Percentiles rank a stretch among this genome's conserved stretches.
Conservation (phyloP, 306 rosid genomes). For the Pterocarpus macrocarpus region DNA sequence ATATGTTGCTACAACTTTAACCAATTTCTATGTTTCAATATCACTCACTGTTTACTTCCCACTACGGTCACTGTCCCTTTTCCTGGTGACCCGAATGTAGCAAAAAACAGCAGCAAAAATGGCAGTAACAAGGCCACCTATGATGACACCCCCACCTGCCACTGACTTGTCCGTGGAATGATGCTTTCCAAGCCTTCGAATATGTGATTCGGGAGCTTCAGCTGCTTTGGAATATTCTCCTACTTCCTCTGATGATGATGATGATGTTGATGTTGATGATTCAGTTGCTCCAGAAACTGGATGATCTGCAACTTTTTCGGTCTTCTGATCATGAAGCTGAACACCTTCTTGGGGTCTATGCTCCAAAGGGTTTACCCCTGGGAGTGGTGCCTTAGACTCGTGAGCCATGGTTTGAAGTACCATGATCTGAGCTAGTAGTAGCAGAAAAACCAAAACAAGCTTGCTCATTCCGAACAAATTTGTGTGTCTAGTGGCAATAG, state of each 20-base stretch:
- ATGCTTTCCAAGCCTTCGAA: slow-evolving; percentile 69
- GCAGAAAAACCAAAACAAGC: slow-evolving; percentile 53
- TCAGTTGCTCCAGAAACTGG: slow-evolving; percentile 46
- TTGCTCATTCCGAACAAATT: slow-evolving; percentile 55
- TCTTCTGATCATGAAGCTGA: slow-evolving; percentile 30
- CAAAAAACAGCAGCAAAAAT: slow-evolving; percentile 84
- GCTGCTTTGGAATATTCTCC: slow-evolving; percentile 50
- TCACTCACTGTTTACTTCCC: slow-evolving; percentile 29
- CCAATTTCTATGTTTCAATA: neutral
- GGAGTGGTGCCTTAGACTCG: slow-evolving; percentile 42
- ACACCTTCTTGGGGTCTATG: slow-evolving; percentile 36
- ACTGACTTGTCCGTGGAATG: slow-evolving; percentile 66
- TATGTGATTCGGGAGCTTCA: slow-evolving; percentile 61
- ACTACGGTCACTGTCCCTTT: slow-evolving; percentile 40
- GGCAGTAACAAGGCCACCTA: slow-evolving; percentile 86
- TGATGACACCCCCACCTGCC: slow-evolving; percentile 94
- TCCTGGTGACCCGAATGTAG: slow-evolving; percentile 86
- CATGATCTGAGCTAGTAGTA: slow-evolving; percentile 53
- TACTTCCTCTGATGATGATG: neutral
- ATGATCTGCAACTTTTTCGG: slow-evolving; percentile 41
- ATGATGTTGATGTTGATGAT: slow-evolving; percentile 9
- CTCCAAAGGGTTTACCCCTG: slow-evolving; percentile 37
- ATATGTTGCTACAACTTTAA: neutral
- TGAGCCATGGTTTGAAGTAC: slow-evolving; percentile 54
- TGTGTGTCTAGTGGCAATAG: slow-evolving; percentile 10